Evolutionary conservation across 306 rosid genomes (phyloP), one percentile per base, ranked within the genome.

Genomic region (Inga laurina): DNA sequence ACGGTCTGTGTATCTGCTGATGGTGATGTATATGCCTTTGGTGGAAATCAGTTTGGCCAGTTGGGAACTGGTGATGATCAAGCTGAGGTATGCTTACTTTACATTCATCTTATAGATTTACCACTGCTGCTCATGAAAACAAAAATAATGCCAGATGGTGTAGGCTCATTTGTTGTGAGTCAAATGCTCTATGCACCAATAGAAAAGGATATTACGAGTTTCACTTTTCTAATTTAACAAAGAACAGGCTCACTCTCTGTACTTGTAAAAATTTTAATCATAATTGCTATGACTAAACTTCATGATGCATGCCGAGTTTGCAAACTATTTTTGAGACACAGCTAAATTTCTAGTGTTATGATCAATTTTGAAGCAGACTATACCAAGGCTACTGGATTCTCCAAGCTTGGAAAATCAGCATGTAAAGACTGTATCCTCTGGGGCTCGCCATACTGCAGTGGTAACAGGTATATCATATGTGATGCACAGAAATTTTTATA

Each of bases 31-130:
- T 92, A 90, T 81, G 66, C 96, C 61, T 92, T 92, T 86, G 96
- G 96, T 3, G 91, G 96, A 41, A 92, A 92, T 79, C 96, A 92
- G 76, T 92, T 92, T 84, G 96, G 96, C 54, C 93, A 92, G 89
- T 83, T 92, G 80, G 96, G 96, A 73, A 92, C 96, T 37, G 96
- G 96, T 79, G 83, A 86, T 32, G 96, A 88, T 70, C 92, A 90
- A 83, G 89, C 92, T 22, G 96, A 91, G 94, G 93, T 89, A 89
- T 75, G 80, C 67, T 66, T 64, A 34, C 41, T 61, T 54, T 32
- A 37, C 45, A 27, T 44, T 32, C 79, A 79, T 54, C 39, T 43
- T 30, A 22, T 44, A 19, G 54, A 34, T 75, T 48, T 61, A 11
- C 64, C 11, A 3, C 72, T 34, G n/a, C 64, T 80, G 44, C 11